Percentiles rank a stretch among this genome's conserved stretches.
phyloP scores from a whole-genome alignment of 345 rosid genomes.

The Pugionium dolabratum region DNA sequence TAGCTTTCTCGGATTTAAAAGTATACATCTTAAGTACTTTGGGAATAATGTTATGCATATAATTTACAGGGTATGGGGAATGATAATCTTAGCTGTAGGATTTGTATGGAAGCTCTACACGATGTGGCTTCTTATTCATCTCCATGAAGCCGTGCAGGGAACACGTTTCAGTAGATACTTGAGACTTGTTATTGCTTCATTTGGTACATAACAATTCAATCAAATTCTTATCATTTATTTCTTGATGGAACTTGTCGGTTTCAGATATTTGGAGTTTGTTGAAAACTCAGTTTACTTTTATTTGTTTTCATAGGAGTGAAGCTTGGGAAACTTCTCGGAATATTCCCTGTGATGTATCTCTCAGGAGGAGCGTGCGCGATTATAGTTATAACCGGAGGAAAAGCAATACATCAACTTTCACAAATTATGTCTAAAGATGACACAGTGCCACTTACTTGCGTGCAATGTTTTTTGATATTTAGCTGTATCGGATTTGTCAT shows the following conservation, averaged over 20 bases:
- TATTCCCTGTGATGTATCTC: constrained; percentile 61
- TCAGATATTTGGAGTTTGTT: too few species aligned
- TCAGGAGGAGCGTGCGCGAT: constrained; percentile 67
- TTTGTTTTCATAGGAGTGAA: constrained; percentile 46
- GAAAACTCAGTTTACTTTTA: background rate
- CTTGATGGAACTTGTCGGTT: too few species aligned
- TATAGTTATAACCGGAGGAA: constrained; percentile 58
- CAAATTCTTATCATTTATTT: too few species aligned
- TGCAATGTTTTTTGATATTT: constrained; percentile 60
- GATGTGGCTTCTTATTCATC: constrained; percentile 65
- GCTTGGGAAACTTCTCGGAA: constrained; percentile 50
- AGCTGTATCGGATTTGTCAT: constrained; percentile 48
- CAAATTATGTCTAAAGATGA: constrained; percentile 25
- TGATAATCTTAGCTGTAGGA: constrained; percentile 49
- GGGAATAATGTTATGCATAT: too few species aligned
- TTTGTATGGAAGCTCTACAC: constrained; percentile 87
- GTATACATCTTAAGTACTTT: too few species aligned
- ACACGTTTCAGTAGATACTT: constrained; percentile 72
- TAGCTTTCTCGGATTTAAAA: too few species aligned
- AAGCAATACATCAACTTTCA: constrained; percentile 37
- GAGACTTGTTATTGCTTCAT: constrained; percentile 57
- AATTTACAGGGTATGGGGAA: constrained; percentile 70
- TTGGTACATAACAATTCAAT: constrained; percentile 44
- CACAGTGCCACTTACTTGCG: constrained; percentile 44
- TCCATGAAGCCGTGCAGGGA: constrained; percentile 65